A percentile compares a stretch with the other conserved stretches of the same genome.
Evolutionary conservation across 78 protist genomes (phyloP).

Genomic region (Dictyostelium capitatum): DNA sequence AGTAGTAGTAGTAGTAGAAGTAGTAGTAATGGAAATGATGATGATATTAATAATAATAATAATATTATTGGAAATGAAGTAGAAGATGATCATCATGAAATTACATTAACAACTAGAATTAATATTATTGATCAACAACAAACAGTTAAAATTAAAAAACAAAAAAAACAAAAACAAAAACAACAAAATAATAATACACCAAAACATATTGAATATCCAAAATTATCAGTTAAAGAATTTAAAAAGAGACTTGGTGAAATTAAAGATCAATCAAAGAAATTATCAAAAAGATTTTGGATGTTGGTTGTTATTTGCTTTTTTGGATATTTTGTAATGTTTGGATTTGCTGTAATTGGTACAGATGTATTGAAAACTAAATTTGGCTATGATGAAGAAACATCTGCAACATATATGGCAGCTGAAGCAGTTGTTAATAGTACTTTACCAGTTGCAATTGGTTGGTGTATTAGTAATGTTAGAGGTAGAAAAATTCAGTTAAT

Average conservation of each 20-base stretch:
- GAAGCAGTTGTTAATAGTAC: slow-evolving; percentile 62
- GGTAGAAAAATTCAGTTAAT: slow-evolving; percentile 62
- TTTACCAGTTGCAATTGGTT: slow-evolving; percentile 45
- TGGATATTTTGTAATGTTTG: slow-evolving; percentile 51
- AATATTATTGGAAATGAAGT: neutral
- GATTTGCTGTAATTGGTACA: slow-evolving; percentile 60
- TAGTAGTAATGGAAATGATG: neutral
- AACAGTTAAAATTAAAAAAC: no score
- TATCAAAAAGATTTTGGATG: slow-evolving; percentile 59
- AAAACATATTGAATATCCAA: neutral
- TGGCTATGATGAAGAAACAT: slow-evolving; percentile 44
- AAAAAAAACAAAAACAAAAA: no score
- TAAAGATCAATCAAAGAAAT: slow-evolving; percentile 12
- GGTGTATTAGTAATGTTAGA: slow-evolving; percentile 3
- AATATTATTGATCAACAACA: neutral
- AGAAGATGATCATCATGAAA: neutral
- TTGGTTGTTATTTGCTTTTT: slow-evolving; percentile 34
- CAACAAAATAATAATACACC: neutral
- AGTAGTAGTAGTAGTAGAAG: neutral
- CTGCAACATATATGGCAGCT: slow-evolving; percentile 45
- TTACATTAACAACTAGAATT: no score
- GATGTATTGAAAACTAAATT: slow-evolving; percentile 56
- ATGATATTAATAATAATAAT: neutral
- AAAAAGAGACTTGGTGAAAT: neutral
- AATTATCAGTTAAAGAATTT: neutral